A percentile compares a stretch with the other conserved stretches of the same genome.
Evolutionary conservation across 169 alveolate species (phyloP).

Genomic region (Cryptosporidium viatorum): DNA sequence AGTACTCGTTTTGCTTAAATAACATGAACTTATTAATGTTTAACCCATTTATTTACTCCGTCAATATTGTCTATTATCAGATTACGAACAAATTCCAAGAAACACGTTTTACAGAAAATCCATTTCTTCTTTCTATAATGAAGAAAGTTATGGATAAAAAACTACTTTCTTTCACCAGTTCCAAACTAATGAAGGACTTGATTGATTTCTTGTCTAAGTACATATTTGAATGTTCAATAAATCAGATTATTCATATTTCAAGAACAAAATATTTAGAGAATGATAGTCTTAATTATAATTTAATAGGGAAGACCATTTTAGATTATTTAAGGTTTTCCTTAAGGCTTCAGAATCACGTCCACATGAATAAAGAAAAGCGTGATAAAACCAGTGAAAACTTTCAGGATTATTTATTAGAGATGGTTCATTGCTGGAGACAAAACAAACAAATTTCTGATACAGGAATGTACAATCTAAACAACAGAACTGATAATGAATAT

Average conservation of each 20-base stretch:
- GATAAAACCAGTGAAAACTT: background rate
- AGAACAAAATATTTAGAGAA: background rate
- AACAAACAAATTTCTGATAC: background rate
- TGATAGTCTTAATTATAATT: background rate
- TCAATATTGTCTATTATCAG: conserved; percentile 17
- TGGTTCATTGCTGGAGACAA: background rate
- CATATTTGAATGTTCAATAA: conserved; percentile 30
- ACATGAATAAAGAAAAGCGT: background rate
- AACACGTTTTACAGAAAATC: background rate
- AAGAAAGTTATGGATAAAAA: background rate
- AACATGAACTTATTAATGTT: background rate
- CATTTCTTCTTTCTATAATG: background rate
- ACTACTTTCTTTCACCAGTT: background rate
- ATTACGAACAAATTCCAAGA: background rate
- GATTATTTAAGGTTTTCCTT: background rate
- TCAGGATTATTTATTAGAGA: background rate
- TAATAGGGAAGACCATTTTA: background rate
- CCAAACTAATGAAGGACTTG: background rate
- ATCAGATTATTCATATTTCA: conserved; percentile 6
- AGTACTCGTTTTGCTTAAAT: conserved; percentile 7
- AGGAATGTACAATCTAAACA: conserved; percentile 7
- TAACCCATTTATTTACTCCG: conserved; percentile 36
- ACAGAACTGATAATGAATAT: conserved; percentile 10
- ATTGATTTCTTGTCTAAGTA: conserved; percentile 7
- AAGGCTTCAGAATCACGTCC: background rate